Evolutionary conservation across 2,329 filamentous ascomycete species (phyloP).

Genomic region (Paracorniculantispora psalliotae): DNA sequence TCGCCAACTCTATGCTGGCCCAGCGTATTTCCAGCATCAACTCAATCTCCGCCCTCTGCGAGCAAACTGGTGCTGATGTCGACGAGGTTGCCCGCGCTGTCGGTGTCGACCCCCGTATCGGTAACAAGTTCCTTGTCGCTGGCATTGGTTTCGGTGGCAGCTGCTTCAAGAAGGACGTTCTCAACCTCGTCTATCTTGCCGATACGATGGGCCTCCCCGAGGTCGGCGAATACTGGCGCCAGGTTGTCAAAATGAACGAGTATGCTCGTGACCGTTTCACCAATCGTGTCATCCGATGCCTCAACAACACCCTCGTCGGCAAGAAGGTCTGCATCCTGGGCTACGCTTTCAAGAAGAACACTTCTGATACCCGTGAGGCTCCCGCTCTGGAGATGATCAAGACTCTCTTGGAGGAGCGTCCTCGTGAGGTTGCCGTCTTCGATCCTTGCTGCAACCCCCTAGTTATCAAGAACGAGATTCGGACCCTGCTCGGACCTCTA

Average conservation of each 20-base stretch:
- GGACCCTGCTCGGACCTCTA: slow-evolving; percentile 34
- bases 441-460: slow-evolving; percentile 58
- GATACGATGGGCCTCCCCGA: slow-evolving; percentile 64
- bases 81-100: slow-evolving; percentile 64
- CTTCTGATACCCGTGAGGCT: slow-evolving; percentile 67
- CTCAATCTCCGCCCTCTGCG: slow-evolving; percentile 73
- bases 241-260: slow-evolving; percentile 72
- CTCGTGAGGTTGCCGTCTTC: slow-evolving; percentile 60
- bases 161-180: slow-evolving; percentile 78
- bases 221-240: slow-evolving; percentile 70
- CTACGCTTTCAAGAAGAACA: slow-evolving; percentile 77
- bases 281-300: slow-evolving; percentile 57
- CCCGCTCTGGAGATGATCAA: slow-evolving; percentile 64
- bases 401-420: slow-evolving; percentile 58
- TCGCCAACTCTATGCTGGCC: slow-evolving; percentile 74
- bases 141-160: slow-evolving; percentile 74
- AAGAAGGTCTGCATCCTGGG: slow-evolving; percentile 72
- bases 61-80: slow-evolving; percentile 70
- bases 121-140: slow-evolving; percentile 67
- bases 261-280: slow-evolving; percentile 67
- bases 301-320: slow-evolving; percentile 63
- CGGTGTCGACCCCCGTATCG: slow-evolving; percentile 67
- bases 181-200: slow-evolving; percentile 68
- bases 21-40: slow-evolving; percentile 80
- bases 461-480: slow-evolving; percentile 47